Evolutionary conservation across 116 monocot genomes (phyloP).

Genomic region (Thalassia testudinum): DNA sequence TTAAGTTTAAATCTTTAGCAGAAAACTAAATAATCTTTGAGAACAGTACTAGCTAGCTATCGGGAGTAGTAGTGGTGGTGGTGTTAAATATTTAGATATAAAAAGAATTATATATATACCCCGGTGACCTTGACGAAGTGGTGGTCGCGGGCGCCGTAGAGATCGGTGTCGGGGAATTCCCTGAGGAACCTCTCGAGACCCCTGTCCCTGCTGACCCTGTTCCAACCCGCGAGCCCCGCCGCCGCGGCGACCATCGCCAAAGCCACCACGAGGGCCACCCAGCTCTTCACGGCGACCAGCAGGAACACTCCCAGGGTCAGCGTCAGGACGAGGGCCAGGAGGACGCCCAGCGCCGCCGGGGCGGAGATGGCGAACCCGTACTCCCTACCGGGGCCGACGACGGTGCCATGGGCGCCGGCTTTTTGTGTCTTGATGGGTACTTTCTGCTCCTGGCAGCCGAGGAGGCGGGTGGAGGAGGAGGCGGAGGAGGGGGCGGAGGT

Average conservation of each 20-base stretch:
- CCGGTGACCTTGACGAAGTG: conserved; percentile 61
- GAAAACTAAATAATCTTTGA: too few species aligned
- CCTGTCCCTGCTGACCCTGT: conserved; percentile 24
- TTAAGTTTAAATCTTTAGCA: too few species aligned
- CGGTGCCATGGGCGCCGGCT: conserved; percentile 19
- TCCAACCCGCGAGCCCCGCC: conserved; percentile 31
- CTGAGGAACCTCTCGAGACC: conserved; percentile 27
- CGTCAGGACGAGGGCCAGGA: conserved; percentile 8
- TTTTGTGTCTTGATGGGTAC: not conserved
- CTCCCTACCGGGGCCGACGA: conserved; percentile 17
- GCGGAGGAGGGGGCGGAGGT: conserved; percentile 11
- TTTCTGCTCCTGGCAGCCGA: not conserved
- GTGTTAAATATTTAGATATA: too few species aligned
- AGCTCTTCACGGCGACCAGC: conserved; percentile 40
- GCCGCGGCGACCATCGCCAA: conserved; percentile 15
- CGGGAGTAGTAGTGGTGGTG: too few species aligned
- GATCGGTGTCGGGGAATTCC: conserved; percentile 38
- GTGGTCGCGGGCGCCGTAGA: conserved; percentile 33
- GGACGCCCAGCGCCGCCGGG: conserved; percentile 22
- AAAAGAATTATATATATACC: too few species aligned
- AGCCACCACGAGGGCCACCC: conserved; percentile 29
- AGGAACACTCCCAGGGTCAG: conserved; percentile 33
- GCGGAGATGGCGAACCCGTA: conserved; percentile 30
- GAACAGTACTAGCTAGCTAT: too few species aligned
- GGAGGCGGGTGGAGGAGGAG: conserved; percentile 2